Conservation (phyloP, 768 basidiomycete genomes). For the Pleurotus tuber-regium region DNA sequence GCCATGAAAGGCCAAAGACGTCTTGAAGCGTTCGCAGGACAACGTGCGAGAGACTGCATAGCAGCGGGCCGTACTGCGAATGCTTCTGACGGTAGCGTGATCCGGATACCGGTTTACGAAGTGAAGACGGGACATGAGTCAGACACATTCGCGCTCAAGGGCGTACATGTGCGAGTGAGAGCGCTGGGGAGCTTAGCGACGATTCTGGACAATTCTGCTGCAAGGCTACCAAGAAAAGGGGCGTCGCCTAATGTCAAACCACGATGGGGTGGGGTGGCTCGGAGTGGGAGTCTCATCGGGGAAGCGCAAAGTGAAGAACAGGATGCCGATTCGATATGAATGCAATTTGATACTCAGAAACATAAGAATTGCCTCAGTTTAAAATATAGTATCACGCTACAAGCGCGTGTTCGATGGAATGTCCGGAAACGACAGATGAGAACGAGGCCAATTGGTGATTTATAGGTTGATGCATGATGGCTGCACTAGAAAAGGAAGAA, state of each 20-base stretch:
- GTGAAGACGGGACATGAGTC: background rate
- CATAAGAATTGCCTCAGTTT: too few relatives aligned
- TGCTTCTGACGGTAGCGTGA: background rate
- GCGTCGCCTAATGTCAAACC: too few relatives aligned
- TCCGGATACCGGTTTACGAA: background rate
- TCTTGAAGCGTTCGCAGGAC: too few relatives aligned
- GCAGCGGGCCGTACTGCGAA: background rate
- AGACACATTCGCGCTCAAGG: too few relatives aligned
- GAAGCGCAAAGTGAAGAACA: background rate
- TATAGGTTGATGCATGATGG: constrained; percentile 4
- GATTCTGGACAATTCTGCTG: too few relatives aligned
- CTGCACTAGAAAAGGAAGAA: constrained; percentile 6
- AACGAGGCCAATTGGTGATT: background rate
- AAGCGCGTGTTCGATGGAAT: background rate
- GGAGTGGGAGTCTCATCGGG: background rate
- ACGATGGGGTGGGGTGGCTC: too few relatives aligned
- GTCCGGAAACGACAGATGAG: background rate
- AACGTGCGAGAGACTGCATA: background rate
- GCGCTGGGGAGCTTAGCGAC: too few relatives aligned
- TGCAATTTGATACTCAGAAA: background rate
- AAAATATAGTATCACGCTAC: background rate
- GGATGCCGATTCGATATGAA: background rate
- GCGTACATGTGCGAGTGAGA: too few relatives aligned
- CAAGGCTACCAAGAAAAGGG: too few relatives aligned
- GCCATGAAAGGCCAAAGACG: too few relatives aligned